Conservation (phyloP, 2,329 filamentous ascomycete genomes). For the Sordariomycetes sp. region DNA sequence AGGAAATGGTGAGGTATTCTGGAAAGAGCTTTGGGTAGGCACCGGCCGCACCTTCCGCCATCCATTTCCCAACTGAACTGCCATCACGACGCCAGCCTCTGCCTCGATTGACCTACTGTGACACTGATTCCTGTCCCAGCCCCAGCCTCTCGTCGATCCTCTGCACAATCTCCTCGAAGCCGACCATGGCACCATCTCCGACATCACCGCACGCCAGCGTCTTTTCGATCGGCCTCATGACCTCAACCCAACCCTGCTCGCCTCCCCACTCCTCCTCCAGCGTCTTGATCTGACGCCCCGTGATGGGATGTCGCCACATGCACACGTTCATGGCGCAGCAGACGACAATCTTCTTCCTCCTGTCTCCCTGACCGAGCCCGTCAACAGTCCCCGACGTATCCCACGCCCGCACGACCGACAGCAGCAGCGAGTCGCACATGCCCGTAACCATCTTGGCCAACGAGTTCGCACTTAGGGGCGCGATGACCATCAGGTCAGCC, state of each 20-base stretch:
- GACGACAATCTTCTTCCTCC: constrained; percentile 61
- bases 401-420: constrained; percentile 74
- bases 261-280: constrained; percentile 64
- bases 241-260: constrained; percentile 43
- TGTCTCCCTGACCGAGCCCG: constrained; percentile 43
- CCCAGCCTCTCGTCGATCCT: constrained; percentile 48
- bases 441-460: constrained; percentile 78
- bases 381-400: constrained; percentile 44
- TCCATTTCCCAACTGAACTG: no score
- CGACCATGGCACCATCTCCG: constrained; percentile 73
- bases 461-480: constrained; percentile 75
- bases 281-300: constrained; percentile 58
- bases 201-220: constrained; percentile 76
- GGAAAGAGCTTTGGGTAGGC: no score
- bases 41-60: no score
- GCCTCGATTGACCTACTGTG: no score
- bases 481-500: constrained; percentile 74
- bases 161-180: constrained; percentile 67
- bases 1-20: no score
- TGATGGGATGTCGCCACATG: constrained; percentile 86
- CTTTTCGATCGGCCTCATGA: constrained; percentile 62
- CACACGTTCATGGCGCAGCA: constrained; percentile 81
- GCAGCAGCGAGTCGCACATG: constrained; percentile 68
- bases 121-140: not conserved
- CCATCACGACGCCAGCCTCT: no score